Evolutionary conservation across 2,329 filamentous ascomycete species (phyloP), one percentile per base, ranked within the genome.

Genomic region (Epichloe coenophiala): DNA sequence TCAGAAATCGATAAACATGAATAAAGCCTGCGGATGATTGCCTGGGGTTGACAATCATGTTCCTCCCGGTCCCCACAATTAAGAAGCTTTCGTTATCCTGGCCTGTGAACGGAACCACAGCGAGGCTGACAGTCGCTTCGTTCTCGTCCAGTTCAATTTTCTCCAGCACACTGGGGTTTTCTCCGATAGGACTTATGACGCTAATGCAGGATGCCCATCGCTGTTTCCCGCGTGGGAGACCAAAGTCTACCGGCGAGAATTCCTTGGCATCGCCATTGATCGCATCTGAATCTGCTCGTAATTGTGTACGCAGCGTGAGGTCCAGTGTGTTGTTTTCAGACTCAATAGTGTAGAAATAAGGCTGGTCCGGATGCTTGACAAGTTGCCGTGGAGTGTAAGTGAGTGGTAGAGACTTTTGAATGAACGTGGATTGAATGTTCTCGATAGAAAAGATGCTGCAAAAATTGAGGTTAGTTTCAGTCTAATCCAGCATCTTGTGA

Each of bases 131-230:
- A 23, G 91, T 88, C 17, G 89, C 88, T 66, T 97, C 90, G 58
- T 98, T 97, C 38, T 91, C 83, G 47, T 85, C 83, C 0, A 98
- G 69, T 52, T 97, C 84, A 42, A 97, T 73, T 1, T 81, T 89
- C 56, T 86, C 83, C 5, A 93, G 66, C 1, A 95, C 83, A 3
- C 68, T 64, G 0, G 23, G 71, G 60, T 93, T 90, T 46, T 85
- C 78, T 15, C 73, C 78, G 3, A 91, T 64, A 0, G 93, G 90
- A 61, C 97, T 91, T 17, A 98, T 77, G 17, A 96, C 79, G 60
- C 88, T 89, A 57, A 98, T 90, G 66, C 90, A 97, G 9, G 91
- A 97, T 41, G 93, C 88, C 94, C 93, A 98, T 56, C 91, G 86
- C 17, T 86, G 85, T 53, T 79, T 81, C 21, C 82, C 89, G 50